Conservation (phyloP, 1,284 basidiomycete species). For the Apiotrichum sp. region DNA sequence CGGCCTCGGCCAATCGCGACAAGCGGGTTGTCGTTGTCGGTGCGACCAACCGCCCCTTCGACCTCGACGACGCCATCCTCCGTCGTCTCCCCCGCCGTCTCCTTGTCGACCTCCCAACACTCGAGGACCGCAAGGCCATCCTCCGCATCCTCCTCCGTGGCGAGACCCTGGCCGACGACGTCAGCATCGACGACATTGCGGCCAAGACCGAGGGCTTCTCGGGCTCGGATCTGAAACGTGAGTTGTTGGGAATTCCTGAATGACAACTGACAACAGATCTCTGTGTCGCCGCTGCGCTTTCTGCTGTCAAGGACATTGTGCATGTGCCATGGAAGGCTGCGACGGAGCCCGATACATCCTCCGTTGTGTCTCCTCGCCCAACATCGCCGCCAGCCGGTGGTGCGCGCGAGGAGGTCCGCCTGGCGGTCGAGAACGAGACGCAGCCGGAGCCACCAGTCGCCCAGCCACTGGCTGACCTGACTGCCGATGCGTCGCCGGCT, state of each 20-base stretch:
- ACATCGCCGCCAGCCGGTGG: neutral
- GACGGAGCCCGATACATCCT: neutral
- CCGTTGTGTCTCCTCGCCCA: neutral
- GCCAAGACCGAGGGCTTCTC: slow-evolving; percentile 77
- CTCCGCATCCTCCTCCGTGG: slow-evolving; percentile 73
- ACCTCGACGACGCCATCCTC: slow-evolving; percentile 54
- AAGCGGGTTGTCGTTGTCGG: slow-evolving; percentile 87
- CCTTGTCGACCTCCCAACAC: slow-evolving; percentile 75
- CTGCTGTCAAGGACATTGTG: slow-evolving; percentile 77
- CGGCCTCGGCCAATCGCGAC: slow-evolving; percentile 59
- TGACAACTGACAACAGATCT: slow-evolving; percentile 55
- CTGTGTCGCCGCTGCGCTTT: slow-evolving; percentile 79
- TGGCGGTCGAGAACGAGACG: slow-evolving; percentile 4
- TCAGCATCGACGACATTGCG: slow-evolving; percentile 61
- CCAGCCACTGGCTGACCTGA: neutral
- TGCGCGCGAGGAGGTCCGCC: slow-evolving; percentile 5
- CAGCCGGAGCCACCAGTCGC: neutral
- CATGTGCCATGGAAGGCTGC: slow-evolving; percentile 61
- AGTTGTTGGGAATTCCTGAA: slow-evolving; percentile 37
- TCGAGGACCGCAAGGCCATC: slow-evolving; percentile 75
- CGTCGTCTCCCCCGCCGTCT: slow-evolving; percentile 74
- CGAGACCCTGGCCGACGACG: slow-evolving; percentile 62
- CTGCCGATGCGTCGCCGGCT: slow-evolving; percentile 2
- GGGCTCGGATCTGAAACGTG: slow-evolving; percentile 88
- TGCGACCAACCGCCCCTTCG: slow-evolving; percentile 70